Evolutionary conservation across 345 rosid genomes (phyloP).

Genomic region (Sisymbrium irio): DNA sequence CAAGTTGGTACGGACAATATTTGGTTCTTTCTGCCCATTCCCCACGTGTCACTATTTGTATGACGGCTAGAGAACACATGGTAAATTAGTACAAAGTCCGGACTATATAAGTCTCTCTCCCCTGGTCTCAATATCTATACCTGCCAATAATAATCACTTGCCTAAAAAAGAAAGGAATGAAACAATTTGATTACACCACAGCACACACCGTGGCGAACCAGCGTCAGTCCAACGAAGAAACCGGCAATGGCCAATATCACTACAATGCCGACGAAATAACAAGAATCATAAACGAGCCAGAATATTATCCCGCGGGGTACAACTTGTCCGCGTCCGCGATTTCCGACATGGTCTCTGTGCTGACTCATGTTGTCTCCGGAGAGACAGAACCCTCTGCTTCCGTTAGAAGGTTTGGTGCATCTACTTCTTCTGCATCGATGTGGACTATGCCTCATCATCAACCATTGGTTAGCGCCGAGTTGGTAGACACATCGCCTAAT

Average conservation of each 20-base stretch:
- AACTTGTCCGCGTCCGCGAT: conserved; percentile 3
- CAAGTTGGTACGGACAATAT: neutral
- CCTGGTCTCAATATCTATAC: neutral
- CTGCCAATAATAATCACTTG: neutral
- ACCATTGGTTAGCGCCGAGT: neutral
- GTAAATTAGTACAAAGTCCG: neutral
- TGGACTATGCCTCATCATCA: neutral
- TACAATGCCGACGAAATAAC: conserved; percentile 21
- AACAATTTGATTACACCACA: neutral
- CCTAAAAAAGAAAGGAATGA: neutral
- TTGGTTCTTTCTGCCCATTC: neutral
- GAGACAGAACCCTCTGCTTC: neutral
- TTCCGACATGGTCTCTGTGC: conserved; percentile 15
- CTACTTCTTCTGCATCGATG: neutral
- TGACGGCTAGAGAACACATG: conserved; percentile 12
- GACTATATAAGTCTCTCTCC: neutral
- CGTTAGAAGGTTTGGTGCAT: neutral
- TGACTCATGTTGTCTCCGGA: conserved; percentile 19
- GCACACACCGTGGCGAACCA: neutral
- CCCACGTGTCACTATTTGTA: conserved; percentile 5
- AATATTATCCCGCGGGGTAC: conserved; percentile 8
- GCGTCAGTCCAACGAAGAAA: neutral
- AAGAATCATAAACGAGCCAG: conserved; percentile 19
- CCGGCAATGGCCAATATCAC: neutral
- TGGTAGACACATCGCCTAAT: neutral